Conservation (phyloP, 805 yeast species). For the Suhomyces xylopsoci region DNA sequence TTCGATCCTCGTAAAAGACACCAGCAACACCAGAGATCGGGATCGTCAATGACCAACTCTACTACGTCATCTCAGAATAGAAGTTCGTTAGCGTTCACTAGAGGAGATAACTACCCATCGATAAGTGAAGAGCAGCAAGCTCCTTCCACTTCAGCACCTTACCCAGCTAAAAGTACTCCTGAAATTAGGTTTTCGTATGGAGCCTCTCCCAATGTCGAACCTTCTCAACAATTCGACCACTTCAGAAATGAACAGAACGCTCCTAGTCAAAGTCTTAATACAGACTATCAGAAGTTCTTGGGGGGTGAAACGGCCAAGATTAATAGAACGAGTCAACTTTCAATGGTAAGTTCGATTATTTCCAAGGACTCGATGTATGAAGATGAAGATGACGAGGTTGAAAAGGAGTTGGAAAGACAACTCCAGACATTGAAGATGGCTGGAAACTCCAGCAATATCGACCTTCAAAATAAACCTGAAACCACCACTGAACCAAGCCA, state of each 20-base stretch:
- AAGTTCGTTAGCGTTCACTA: constrained; percentile 26
- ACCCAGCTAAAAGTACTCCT: not conserved
- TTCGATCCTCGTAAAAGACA: constrained; percentile 3
- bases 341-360: constrained; percentile 42
- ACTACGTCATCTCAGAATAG: not conserved
- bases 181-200: constrained; percentile 8
- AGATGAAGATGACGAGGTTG: constrained; percentile 33
- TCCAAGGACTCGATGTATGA: constrained; percentile 31
- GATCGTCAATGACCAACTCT: not conserved
- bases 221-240: constrained; percentile 13
- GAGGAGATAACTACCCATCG: constrained; percentile 15
- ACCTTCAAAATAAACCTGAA: not conserved
- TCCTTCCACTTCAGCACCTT: not conserved
- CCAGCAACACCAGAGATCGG: not conserved
- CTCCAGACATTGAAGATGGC: constrained; percentile 30
- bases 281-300: constrained; percentile 29
- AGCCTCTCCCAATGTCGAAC: constrained; percentile 3
- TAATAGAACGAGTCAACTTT: constrained; percentile 31
- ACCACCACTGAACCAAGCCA: not conserved
- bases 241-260: constrained; percentile 11
- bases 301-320: constrained; percentile 3
- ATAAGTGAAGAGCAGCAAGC: not conserved
- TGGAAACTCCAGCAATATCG: constrained; percentile 3
- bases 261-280: constrained; percentile 14
- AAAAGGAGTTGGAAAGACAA: constrained; percentile 37